Percentiles rank a stretch among this genome's conserved stretches.
Conservation (phyloP, 2,329 filamentous ascomycete genomes). For the Penicillium verrucosum region DNA sequence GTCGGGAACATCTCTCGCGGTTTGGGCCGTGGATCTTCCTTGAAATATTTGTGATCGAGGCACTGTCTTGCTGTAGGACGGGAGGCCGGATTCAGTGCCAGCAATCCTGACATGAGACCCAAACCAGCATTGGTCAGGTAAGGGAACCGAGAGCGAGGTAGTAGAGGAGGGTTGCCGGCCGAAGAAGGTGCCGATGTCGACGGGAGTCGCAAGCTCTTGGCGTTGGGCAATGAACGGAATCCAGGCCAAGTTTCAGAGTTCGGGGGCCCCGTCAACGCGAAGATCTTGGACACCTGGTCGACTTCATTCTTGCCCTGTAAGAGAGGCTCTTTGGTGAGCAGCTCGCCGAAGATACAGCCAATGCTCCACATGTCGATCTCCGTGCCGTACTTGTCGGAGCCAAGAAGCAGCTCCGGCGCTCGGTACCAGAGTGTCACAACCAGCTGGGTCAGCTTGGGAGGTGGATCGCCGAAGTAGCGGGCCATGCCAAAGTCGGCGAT, state of each 20-base stretch:
- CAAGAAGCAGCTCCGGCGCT: constrained; percentile 83
- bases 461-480: constrained; percentile 76
- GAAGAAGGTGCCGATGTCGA: constrained; percentile 35
- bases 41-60: constrained; percentile 79
- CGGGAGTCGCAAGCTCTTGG: constrained; percentile 71
- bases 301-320: constrained; percentile 91
- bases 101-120: constrained; percentile 63
- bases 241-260: constrained; percentile 78
- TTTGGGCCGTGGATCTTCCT: constrained; percentile 85
- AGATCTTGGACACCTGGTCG: constrained; percentile 82
- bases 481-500: constrained; percentile 99
- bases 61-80: constrained; percentile 71
- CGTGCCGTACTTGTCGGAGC: constrained; percentile 68
- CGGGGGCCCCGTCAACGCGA: constrained; percentile 83
- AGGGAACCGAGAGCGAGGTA: constrained; percentile 75
- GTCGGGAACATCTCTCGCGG: constrained; percentile 91
- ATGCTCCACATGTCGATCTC: constrained; percentile 94
- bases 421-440: constrained; percentile 98
- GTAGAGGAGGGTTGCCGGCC: constrained; percentile 39
- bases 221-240: constrained; percentile 84
- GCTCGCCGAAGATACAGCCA: constrained; percentile 92
- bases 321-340: constrained; percentile 77
- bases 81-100: constrained; percentile 69
- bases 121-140: constrained; percentile 74
- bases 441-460: constrained; percentile 77